Evolutionary conservation across 805 yeast genomes (phyloP), one percentile per base, ranked within the genome.

Genomic region (Ogataea chonburiensis): DNA sequence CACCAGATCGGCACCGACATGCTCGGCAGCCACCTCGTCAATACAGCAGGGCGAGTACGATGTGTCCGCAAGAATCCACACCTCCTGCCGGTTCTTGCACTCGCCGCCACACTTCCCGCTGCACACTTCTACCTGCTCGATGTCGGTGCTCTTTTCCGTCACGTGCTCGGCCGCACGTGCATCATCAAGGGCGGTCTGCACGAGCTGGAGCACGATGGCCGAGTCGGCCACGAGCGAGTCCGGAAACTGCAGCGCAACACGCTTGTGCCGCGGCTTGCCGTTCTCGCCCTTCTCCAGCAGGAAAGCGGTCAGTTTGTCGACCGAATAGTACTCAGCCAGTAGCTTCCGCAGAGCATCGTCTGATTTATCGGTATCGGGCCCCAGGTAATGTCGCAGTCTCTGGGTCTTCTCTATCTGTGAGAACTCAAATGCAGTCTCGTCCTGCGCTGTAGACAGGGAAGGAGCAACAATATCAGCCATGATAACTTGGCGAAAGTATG

Each of bases 11-110:
- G 93, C 88, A 5, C 66, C 56, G 11, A 91, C 94, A 59, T 93
- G 98, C 54, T 85, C 89, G 1, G 96, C 95, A 0, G 98, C 98
- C 17, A 91, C 94, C 54, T 89, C 97, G 59, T 93, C 98, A 8
- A 91, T 82, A 63, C 98, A 93, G 60, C 98, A 93, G 1, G 96
- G 71, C 18, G 96, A 86, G 53, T 93, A 93, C 0, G 97, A 87
- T 0, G 98, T 91, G 55, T 93, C 98, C 0, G 98, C 98, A 23
- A 93, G 64, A 12, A 91, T 75, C 85, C 91, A 91, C 8, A 83
- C 71, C 32, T 71, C 64, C 46, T 55, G 55, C 24, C 42, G 33
- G 14, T 49, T 42, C 44, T 48, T 42, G 47, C 60, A 53, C 17
- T 55, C 48, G 7, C 42, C 50, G 5, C 63, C 62, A 40, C 61